Conservation (phyloP, 2,329 filamentous ascomycete genomes). For the Dactylella cylindrospora region DNA sequence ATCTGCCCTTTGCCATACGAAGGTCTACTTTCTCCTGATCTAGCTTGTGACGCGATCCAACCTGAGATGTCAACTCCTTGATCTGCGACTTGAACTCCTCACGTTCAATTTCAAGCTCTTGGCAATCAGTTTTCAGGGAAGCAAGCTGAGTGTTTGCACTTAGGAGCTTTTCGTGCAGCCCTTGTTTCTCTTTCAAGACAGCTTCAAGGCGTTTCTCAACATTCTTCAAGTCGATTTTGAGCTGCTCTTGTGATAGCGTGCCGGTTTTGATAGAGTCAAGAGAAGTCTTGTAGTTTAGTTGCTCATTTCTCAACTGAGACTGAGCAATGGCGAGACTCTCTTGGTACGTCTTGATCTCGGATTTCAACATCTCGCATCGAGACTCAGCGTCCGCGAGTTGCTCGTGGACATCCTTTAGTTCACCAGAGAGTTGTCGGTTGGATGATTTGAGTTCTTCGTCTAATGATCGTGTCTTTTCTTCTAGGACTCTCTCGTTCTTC, state of each 20-base stretch:
- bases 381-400: conserved; percentile 51
- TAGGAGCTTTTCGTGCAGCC: conserved; percentile 65
- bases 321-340: conserved; percentile 37
- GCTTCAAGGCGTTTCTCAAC: conserved; percentile 61
- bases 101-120: conserved; percentile 65
- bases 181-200: conserved; percentile 63
- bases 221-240: conserved; percentile 63
- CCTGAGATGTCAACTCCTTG: conserved; percentile 58
- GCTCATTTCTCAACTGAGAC: conserved; percentile 43
- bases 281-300: conserved; percentile 39
- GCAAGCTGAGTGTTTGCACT: conserved; percentile 64
- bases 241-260: conserved; percentile 56
- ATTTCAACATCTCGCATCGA: conserved; percentile 22
- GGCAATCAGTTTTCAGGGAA: conserved; percentile 60
- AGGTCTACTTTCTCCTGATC: conserved; percentile 71
- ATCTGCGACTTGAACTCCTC: conserved; percentile 67
- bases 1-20: conserved; percentile 66
- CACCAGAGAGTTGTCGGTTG: conserved; percentile 62
- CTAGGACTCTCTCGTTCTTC: conserved; percentile 64
- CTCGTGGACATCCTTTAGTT: conserved; percentile 62
- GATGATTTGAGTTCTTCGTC: conserved; percentile 56
- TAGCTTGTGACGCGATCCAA: conserved; percentile 59
- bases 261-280: conserved; percentile 49
- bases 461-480: conserved; percentile 75
- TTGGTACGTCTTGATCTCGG: conserved; percentile 42